Base-by-base conservation (phyloP, 768 basidiomycete species). In the Mycena alexandri region DNA sequence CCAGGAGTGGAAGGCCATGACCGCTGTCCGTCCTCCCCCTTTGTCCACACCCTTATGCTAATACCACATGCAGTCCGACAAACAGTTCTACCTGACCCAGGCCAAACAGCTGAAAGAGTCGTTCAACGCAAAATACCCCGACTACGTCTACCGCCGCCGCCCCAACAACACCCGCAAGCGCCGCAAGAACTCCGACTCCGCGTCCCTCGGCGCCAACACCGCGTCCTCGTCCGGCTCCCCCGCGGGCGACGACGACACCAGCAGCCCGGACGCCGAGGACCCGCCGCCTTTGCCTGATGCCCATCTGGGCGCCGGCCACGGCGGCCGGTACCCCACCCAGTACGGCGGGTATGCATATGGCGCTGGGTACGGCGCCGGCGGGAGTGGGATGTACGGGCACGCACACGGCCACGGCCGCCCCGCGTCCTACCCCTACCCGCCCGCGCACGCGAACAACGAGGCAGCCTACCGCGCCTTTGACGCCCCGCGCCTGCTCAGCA, bases 31-130 rank as follows among this genome's bases (percentile, higher is more conserved):
- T 81, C 50, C 48, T 7, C 42, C 53, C 59, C 50, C 24, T 64
- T 59, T 50, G 48, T 46, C 51, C 42, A 55, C 22, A 25, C 25
- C 11, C 17, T 59, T n/a, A 24, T 53, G 47, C 61, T 58, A 52
- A 72, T 67, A 61, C 63, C 64, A 36, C 63, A 52, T 42, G 24
- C 70, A 94, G 94, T 77, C 84, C 33, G 91, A 94, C 48, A 95
- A 95, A 77, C 91, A 93, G 74, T 94, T 93, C 77, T 95, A 94
- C 76, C 89, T 93, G 63, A 90, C 94, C 75, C 92, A 93, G 76
- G 94, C 94, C 12, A 94, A 94, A 78, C 86, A 88, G 67, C 80
- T 95, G 61, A 95, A 95, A 78, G 94, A 95, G 71, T 89, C 82
- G 60, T 95, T 95, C 83, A 95, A 95, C 78, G 79, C 85, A 24